Evolutionary conservation across 768 basidiomycete genomes (phyloP), one percentile per base, ranked within the genome.

Genomic region (Mycena belliarum): DNA sequence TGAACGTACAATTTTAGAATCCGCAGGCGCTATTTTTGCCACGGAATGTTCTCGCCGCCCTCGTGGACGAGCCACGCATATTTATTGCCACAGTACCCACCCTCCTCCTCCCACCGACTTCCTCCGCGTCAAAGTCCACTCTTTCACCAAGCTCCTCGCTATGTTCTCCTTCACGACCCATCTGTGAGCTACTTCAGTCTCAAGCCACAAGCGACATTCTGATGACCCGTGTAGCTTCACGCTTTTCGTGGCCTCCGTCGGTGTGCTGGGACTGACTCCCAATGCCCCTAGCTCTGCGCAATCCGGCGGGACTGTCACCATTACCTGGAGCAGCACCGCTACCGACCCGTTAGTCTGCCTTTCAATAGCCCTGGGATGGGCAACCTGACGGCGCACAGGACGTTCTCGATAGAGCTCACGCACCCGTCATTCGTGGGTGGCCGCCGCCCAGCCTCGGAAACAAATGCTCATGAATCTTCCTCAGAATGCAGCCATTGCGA

Each of bases 311-410:
- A 49, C 9, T 7, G 53, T 33, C 8, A 59, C 51, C 15, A 59
- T 59, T 14, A 52, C 45, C 3, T 59, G 50, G 51, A 59, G 51
- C n/a, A 59, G 57, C 43, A 33, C 21, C 11, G 12, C 57, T 4
- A 28, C 21, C 23, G 57, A 59, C 24, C 51, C 57, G 57, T 59
- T 9, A 29, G 57, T 37, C 23, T 21, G 16, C 10, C 28, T n/a
- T n/a, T n/a, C n/a, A n/a, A n/a, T n/a, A n/a, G n/a, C n/a, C n/a
- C n/a, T n/a, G n/a, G n/a, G n/a, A n/a, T n/a, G n/a, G n/a, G n/a
- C n/a, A n/a, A n/a, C n/a, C 46, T 48, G 37, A 52, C 20, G 10
- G 21, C 33, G 12, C 5, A 14, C n/a, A 58, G 57, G 38, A 48
- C 51, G 0, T 59, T 59, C 23, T 52, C 57, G 1, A 41, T 59